Base-by-base conservation (phyloP, 139 green algal species). In the Diplosphaera chodatii region DNA sequence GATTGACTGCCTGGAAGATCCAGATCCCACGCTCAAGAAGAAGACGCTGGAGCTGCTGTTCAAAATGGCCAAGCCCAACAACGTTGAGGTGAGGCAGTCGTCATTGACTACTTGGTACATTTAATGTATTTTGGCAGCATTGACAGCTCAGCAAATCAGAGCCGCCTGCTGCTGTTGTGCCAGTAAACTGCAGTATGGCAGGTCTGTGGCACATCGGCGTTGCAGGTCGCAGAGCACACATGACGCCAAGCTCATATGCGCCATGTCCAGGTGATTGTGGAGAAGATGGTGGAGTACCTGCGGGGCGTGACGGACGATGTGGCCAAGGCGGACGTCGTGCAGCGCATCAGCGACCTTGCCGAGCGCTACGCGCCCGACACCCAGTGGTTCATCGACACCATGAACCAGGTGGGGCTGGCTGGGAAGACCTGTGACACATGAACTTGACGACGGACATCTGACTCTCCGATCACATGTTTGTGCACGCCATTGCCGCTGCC, bases 41-140 rank as follows among this genome's bases (percentile, higher is more conserved):
- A 96, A 96, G 75, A 99, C 95, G 4, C 84, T 99, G 78, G 83
- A 98, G 71, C 88, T 99, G 74, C 85, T 99, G 66, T 94, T 89
- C 67, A 93, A 88, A 69, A 98, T 99, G 94, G 97, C 95, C 20
- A 92, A 87, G 73, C 77, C 90, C 48, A 86, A 83, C 76, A 99
- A 99, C 76, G 91, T 98, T 32, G 86, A 96, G 86, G 85, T 92
- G 31, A 22, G n/a, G n/a, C n/a, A n/a, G n/a, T n/a, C n/a, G n/a
- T n/a, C n/a, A n/a, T n/a, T n/a, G n/a, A n/a, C n/a, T n/a, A n/a
- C n/a, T n/a, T n/a, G n/a, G n/a, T n/a, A n/a, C n/a, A n/a, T n/a
- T n/a, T n/a, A n/a, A n/a, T n/a, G n/a, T n/a, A n/a, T n/a, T n/a
- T n/a, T n/a, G n/a, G n/a, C n/a, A n/a, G n/a, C n/a, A n/a, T n/a